phyloP scores from a whole-genome alignment of 805 yeast species.

The Candida sithepensis region DNA sequence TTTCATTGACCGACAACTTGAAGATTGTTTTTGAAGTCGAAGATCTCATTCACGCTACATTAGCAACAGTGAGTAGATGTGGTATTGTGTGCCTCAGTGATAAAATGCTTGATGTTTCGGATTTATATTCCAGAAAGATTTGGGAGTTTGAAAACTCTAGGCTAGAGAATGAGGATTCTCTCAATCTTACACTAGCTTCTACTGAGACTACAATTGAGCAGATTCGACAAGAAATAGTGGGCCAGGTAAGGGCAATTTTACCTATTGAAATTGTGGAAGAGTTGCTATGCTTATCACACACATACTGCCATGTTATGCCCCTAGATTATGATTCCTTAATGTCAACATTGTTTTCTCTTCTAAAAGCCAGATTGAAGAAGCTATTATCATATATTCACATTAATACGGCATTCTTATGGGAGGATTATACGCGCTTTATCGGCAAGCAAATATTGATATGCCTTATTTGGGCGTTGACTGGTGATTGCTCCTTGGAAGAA shows the following conservation, averaged over 20 bases:
- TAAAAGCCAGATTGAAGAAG: slow-evolving; percentile 34
- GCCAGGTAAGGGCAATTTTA: slow-evolving; percentile 5
- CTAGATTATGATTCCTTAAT: slow-evolving; percentile 36
- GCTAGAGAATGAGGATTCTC: slow-evolving; percentile 12
- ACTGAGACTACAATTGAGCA: slow-evolving; percentile 5
- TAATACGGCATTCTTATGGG: slow-evolving; percentile 22
- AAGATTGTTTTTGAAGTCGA: slow-evolving; percentile 76
- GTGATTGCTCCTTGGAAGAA: slow-evolving; percentile 43
- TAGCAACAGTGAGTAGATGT: slow-evolving; percentile 91
- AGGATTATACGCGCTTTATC: slow-evolving; percentile 30
- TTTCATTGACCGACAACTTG: slow-evolving; percentile 61
- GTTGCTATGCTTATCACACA: slow-evolving; percentile 26
- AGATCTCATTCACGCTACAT: slow-evolving; percentile 63
- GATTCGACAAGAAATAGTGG: slow-evolving; percentile 4
- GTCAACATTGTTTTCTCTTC: slow-evolving; percentile 37
- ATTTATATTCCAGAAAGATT: slow-evolving; percentile 10
- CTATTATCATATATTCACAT: slow-evolving; percentile 20
- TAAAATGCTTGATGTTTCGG: slow-evolving; percentile 6
- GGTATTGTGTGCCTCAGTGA: slow-evolving; percentile 78
- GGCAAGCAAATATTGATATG: slow-evolving; percentile 36
- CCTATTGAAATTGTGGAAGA: slow-evolving; percentile 14
- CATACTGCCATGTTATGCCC: slow-evolving; percentile 50
- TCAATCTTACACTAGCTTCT: background rate
- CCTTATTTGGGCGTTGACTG: slow-evolving; percentile 62
- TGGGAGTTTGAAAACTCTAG: slow-evolving; percentile 9